These are phyloP conservation scores for Mesembryanthemum crystallinum DNA, from an alignment of 148 eudicot species.

Conservation along the genomic window DNA sequence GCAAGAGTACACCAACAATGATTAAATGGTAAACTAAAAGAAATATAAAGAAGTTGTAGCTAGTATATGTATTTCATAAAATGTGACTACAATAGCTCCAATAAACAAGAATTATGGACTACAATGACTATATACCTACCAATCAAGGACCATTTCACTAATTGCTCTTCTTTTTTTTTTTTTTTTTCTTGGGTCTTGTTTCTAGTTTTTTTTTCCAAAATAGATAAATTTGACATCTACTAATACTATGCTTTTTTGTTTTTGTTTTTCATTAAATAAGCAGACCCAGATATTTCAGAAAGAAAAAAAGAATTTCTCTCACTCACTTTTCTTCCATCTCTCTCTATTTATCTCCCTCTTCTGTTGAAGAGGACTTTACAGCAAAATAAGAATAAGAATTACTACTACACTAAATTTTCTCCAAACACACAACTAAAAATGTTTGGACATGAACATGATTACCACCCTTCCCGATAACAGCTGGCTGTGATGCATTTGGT, in stretches of 20 bases:
- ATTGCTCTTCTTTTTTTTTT: slow-evolving; percentile 22
- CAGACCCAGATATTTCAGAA: background rate
- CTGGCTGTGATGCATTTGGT: slow-evolving; percentile 21
- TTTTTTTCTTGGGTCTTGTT: slow-evolving; percentile 2
- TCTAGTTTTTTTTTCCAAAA: slow-evolving; percentile 23
- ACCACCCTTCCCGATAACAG: slow-evolving; percentile 16
- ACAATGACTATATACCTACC: slow-evolving; percentile 21
- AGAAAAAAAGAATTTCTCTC: slow-evolving; percentile 1
- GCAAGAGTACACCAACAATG: too few species aligned
- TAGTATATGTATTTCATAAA: too few species aligned
- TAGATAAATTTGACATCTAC: slow-evolving; percentile 21
- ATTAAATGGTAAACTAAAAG: too few species aligned
- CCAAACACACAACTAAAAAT: slow-evolving; percentile 4
- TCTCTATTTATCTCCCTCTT: background rate
- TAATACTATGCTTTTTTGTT: slow-evolving; percentile 10
- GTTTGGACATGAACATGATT: slow-evolving; percentile 17
- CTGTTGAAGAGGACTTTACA: background rate
- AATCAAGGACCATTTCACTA: slow-evolving; percentile 8
- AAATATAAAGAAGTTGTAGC: too few species aligned
- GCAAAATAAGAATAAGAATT: background rate
- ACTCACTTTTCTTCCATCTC: background rate
- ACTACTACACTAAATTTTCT: slow-evolving; percentile 3
- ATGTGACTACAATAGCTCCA: background rate
- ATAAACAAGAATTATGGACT: background rate
- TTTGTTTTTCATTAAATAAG: background rate